Base-by-base conservation (phyloP, 768 basidiomycete species). In the Tricholoma bakamatsutake region DNA sequence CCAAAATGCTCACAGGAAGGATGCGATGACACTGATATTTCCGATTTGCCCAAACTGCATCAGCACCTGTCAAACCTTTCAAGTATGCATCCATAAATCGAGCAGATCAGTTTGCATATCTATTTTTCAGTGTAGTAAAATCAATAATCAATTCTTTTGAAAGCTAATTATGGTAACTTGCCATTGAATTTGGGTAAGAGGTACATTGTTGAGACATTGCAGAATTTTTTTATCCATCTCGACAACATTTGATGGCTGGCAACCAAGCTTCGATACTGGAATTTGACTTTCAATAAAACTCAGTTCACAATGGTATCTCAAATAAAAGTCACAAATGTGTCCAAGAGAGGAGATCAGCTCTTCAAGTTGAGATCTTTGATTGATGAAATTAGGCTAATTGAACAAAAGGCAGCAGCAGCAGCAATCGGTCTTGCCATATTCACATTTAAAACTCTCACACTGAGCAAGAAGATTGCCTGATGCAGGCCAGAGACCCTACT, bases 171-270 rank as follows among this genome's bases (percentile, higher is more conserved):
- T n/a, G n/a, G n/a, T n/a, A n/a, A n/a, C n/a, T n/a, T n/a, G n/a
- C 21, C 21, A 24, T 24, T 3, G 39, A 11, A 67, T 67, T 30
- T 53, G 59, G 28, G 53, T 52, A n/a, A 62, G 48, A 3, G 66
- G 57, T 1, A 74, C 62, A 8, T 61, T 39, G 40, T 72, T 63
- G 5, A 75, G 61, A 18, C 63, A 61, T 2, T 27, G 24, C 6
- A 64, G 17, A 9, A 73, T 60, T 54, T 73, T 72, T 0, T 28
- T 15, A 47, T 70, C 65, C 37, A 74, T 62, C 31, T 68, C 67
- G 0, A 61, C 64, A 7, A 68, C 60, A 6, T 61, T 58, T 1
- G 55, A 43, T 10, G 68, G 66, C 9, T 43, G n/a, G 2, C 61
- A 59, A 12, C 52, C 24, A 24, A 24, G 21, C 21, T 3, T 24